These are phyloP conservation scores for Suhomyces terraborum DNA, from an alignment of 1,139 yeast species.

Conservation along the genomic window DNA sequence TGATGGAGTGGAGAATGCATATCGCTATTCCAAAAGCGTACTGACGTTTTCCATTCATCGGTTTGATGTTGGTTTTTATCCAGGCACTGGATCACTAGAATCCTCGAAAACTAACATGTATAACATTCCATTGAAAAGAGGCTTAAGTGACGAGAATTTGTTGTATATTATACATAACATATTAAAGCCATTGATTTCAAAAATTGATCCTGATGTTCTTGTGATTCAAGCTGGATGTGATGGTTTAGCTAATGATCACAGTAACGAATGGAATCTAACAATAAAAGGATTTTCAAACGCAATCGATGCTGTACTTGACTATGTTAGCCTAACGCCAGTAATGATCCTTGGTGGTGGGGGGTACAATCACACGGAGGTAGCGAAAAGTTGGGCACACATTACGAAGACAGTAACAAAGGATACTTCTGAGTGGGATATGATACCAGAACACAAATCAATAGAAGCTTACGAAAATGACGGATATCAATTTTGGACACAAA, in stretches of 20 bases:
- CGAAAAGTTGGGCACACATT: constrained; percentile 65
- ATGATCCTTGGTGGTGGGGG: constrained; percentile 80
- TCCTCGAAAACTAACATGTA: constrained; percentile 35
- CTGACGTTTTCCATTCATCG: constrained; percentile 67
- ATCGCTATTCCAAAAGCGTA: constrained; percentile 56
- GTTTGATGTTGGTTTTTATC: constrained; percentile 67
- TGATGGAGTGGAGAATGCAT: constrained; percentile 75
- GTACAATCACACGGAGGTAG: constrained; percentile 61
- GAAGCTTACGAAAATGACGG: constrained; percentile 51
- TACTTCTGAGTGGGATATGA: constrained; percentile 31
- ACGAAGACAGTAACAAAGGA: constrained; percentile 39
- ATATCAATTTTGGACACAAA: constrained; percentile 52
- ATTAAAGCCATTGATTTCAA: constrained; percentile 43
- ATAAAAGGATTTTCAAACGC: constrained; percentile 49
- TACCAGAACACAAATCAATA: constrained; percentile 55
- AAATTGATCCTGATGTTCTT: constrained; percentile 51
- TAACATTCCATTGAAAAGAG: constrained; percentile 61
- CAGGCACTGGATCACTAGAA: constrained; percentile 60
- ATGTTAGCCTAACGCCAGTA: constrained; percentile 31
- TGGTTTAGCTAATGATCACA: constrained; percentile 59
- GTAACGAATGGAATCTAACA: constrained; percentile 69
- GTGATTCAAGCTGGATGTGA: constrained; percentile 75
- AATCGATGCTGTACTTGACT: constrained; percentile 34
- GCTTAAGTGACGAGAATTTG: constrained; percentile 52
- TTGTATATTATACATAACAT: constrained; percentile 39